phyloP scores from a whole-genome alignment of 1,139 yeast genomes.

The Geotrichum aggregatum region DNA sequence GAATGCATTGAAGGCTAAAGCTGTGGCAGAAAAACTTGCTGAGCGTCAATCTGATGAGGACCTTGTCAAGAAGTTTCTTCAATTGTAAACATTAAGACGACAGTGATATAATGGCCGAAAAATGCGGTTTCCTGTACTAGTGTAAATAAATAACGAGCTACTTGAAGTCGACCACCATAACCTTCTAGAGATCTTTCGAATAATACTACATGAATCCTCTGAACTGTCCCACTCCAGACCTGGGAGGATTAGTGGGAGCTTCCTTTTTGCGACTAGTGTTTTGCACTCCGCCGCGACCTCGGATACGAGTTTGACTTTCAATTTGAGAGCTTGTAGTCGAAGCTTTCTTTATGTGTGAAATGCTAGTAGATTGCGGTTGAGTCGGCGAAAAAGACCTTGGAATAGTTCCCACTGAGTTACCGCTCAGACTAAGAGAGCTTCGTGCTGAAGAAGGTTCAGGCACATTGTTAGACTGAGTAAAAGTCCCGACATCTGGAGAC shows the following conservation, averaged over 20 bases:
- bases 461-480: background rate
- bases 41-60: constrained; percentile 26
- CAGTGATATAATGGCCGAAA: too few species aligned
- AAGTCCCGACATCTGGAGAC: background rate
- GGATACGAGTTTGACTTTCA: constrained; percentile 19
- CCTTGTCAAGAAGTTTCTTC: constrained; percentile 25
- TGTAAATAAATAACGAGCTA: too few species aligned
- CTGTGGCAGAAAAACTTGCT: constrained; percentile 29
- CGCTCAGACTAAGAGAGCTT: constrained; percentile 7
- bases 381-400: background rate
- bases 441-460: background rate
- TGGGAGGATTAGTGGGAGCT: background rate
- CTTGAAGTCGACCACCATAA: too few species aligned
- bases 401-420: background rate
- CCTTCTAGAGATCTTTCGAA: too few species aligned
- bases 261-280: constrained; percentile 24
- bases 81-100: too few species aligned
- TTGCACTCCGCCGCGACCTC: constrained; percentile 40
- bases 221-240: constrained; percentile 7
- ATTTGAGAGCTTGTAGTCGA: background rate
- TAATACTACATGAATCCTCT: constrained; percentile 9
- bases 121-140: too few species aligned
- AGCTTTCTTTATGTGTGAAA: background rate
- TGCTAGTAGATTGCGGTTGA: background rate
- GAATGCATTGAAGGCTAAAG: constrained; percentile 44